A percentile compares a stretch with the other conserved stretches of the same genome.
Evolutionary conservation across 495 filamentous ascomycete genomes (phyloP).

Genomic region (Venustampulla echinocandica): DNA sequence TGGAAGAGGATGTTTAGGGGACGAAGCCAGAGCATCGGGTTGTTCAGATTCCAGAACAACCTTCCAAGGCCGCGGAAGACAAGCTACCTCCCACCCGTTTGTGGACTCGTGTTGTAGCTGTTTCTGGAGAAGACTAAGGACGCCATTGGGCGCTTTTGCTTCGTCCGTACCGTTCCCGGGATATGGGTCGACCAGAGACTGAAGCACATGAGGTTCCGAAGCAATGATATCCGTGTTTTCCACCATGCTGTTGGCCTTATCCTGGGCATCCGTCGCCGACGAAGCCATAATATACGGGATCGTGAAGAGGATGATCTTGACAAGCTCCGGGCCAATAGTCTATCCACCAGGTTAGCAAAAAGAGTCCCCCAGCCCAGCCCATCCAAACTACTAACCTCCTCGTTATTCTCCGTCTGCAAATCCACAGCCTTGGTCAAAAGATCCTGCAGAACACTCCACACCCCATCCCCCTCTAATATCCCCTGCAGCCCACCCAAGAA

Average conservation of each 20-base stretch:
- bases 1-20: slow-evolving; percentile 66
- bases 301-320: slow-evolving; percentile 89
- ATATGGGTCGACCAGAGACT: slow-evolving; percentile 78
- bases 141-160: slow-evolving; percentile 48
- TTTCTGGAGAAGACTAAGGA: slow-evolving; percentile 76
- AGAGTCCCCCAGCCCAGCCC: slow-evolving; percentile 32
- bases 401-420: slow-evolving; percentile 80
- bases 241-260: slow-evolving; percentile 66
- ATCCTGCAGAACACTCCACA: slow-evolving; percentile 79
- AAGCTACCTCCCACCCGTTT: slow-evolving; percentile 64
- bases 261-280: slow-evolving; percentile 52
- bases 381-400: slow-evolving; percentile 57
- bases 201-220: slow-evolving; percentile 69
- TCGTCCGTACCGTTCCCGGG: slow-evolving; percentile 46
- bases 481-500: slow-evolving; percentile 77
- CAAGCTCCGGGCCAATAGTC: slow-evolving; percentile 78
- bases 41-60: slow-evolving; percentile 42
- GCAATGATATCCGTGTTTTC: slow-evolving; percentile 91
- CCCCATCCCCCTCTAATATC: slow-evolving; percentile 70
- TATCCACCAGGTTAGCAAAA: slow-evolving; percentile 6
- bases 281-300: slow-evolving; percentile 85
- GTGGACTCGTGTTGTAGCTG: slow-evolving; percentile 68
- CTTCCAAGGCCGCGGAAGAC: slow-evolving; percentile 79
- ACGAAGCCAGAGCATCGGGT: slow-evolving; percentile 47
- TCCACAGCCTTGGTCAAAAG: slow-evolving; percentile 78